These are phyloP conservation scores for Russula emetica DNA, from an alignment of 768 basidiomycete species.

Conservation along the genomic window DNA sequence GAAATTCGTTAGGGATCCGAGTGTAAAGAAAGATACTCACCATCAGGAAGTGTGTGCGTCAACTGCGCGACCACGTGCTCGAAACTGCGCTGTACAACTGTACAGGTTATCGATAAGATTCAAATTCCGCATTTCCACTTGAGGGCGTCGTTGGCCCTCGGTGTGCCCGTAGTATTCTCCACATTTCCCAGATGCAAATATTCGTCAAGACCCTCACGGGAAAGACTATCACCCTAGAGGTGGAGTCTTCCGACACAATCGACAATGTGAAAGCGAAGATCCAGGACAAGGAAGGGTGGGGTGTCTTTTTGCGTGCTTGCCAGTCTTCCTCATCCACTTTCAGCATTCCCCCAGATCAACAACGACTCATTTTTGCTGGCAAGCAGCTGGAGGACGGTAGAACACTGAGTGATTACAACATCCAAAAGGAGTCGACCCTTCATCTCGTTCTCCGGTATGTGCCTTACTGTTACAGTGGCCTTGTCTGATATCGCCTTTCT, in stretches of 20 bases:
- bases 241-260: constrained; percentile 94
- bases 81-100: constrained; percentile 29
- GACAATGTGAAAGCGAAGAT: constrained; percentile 90
- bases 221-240: constrained; percentile 98
- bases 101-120: constrained; percentile 21
- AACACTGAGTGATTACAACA: constrained; percentile 95
- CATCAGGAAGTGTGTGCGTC: too few relatives aligned
- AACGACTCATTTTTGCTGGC: constrained; percentile 93
- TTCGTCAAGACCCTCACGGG: constrained; percentile 90
- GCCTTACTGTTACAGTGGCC: background rate
- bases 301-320: background rate
- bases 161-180: background rate
- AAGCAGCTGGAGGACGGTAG: constrained; percentile 99
- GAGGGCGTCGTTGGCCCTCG: background rate
- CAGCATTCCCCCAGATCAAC: constrained; percentile 92
- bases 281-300: constrained; percentile 73
- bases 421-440: constrained; percentile 97
- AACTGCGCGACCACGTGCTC: constrained; percentile 10
- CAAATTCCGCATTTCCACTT: background rate
- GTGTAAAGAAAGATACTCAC: constrained; percentile 3
- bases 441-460: constrained; percentile 92
- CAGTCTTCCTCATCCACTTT: constrained; percentile 4
- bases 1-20: background rate
- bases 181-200: constrained; percentile 52
- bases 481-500: constrained; percentile 7